These are phyloP conservation scores for Pseudofabraea citricarpa DNA, from an alignment of 2,329 filamentous ascomycete species.

Conservation along the genomic window DNA sequence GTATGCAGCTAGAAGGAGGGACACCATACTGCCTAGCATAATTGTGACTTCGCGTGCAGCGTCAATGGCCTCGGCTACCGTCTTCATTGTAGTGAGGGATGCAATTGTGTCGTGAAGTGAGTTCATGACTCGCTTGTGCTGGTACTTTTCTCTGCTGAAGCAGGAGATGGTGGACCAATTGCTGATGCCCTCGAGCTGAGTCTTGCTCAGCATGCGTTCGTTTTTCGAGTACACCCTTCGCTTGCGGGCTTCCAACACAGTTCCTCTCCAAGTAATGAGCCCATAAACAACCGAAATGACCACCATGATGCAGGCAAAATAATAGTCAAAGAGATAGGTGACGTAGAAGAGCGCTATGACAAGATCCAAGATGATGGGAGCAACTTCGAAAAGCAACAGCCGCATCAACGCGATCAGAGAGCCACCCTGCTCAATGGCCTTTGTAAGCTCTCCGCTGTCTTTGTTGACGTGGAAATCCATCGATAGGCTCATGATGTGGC, in stretches of 20 bases:
- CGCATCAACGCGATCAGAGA: not conserved
- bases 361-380: not conserved
- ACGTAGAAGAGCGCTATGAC: not conserved
- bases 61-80: too few species aligned
- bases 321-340: not conserved
- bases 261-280: not conserved
- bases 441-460: not conserved
- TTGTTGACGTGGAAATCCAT: not conserved
- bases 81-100: too few species aligned
- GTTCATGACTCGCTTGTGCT: too few species aligned
- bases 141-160: too few species aligned
- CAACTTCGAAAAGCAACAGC: not conserved
- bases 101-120: too few species aligned
- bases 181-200: too few species aligned
- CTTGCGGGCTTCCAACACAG: not conserved
- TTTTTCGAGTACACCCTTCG: not conserved
- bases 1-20: too few species aligned
- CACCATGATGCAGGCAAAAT: not conserved
- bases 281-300: not conserved
- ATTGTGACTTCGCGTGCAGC: too few species aligned
- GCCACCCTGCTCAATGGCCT: not conserved
- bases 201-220: not conserved
- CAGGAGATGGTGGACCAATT: too few species aligned
- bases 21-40: too few species aligned
- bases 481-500: not conserved